A percentile compares a stretch with the other conserved stretches of the same genome.
These are phyloP conservation scores for Trifolium dubium DNA, from an alignment of 306 rosid genomes.

Conservation along the genomic window DNA sequence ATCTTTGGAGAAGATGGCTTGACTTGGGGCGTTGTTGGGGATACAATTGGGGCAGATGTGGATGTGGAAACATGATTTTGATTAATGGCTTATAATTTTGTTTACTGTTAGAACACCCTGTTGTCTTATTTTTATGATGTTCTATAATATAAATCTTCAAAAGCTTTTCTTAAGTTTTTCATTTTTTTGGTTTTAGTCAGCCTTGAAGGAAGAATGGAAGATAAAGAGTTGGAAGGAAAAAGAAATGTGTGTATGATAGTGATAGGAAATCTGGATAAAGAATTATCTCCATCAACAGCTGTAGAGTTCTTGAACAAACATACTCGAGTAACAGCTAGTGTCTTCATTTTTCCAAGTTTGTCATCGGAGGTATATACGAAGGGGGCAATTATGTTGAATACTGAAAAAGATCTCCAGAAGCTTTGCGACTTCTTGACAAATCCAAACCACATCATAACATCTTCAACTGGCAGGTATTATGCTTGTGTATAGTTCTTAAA, in stretches of 20 bases:
- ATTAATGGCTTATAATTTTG: too few species aligned
- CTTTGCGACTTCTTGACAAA: conserved; percentile 58
- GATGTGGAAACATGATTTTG: too few species aligned
- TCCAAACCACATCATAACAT: conserved; percentile 59
- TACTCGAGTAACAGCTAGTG: conserved; percentile 55
- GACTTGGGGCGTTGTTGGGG: too few species aligned
- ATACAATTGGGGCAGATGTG: too few species aligned
- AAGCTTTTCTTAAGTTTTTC: too few species aligned
- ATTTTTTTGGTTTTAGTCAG: conserved; percentile 14
- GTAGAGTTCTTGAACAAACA: conserved; percentile 57
- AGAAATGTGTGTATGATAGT: conserved; percentile 51
- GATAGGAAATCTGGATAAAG: conserved; percentile 73
- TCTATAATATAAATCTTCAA: too few species aligned
- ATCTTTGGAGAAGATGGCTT: too few species aligned
- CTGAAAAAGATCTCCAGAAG: conserved; percentile 47
- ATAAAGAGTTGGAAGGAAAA: conserved; percentile 56
- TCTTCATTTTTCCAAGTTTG: conserved; percentile 56
- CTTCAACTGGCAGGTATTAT: conserved; percentile 73
- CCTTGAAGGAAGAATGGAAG: conserved; percentile 47
- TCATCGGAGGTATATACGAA: conserved; percentile 49
- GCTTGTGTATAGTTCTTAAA: not conserved
- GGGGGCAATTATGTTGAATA: conserved; percentile 58
- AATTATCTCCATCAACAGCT: conserved; percentile 48
- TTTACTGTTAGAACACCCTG: too few species aligned
- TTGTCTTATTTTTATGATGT: too few species aligned